Evolutionary conservation across 2,329 filamentous ascomycete species (phyloP), one percentile per base, ranked within the genome.

Genomic region (Sporothrix brasiliensis): DNA sequence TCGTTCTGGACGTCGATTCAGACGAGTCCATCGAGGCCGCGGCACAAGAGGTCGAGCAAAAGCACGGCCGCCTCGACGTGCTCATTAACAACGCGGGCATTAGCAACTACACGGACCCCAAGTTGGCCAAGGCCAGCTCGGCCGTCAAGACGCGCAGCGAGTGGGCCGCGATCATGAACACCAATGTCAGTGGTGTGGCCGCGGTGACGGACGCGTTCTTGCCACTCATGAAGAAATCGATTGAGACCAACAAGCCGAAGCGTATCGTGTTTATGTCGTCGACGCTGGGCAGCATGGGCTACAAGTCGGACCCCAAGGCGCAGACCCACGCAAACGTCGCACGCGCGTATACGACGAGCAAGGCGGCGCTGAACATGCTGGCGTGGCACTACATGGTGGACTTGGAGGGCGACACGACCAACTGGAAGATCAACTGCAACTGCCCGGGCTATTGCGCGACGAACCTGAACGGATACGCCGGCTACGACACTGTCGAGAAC

Each of bases 1-100:
- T 83, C 5, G 75, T 78, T 39, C 79, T 85, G 19, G 82, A 85
- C 73, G 74, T 84, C 9, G 79, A 77, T 41, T 78, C 77, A 44
- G 81, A 84, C 69, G 76, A 77, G 4, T 81, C 81, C 50, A 82
- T 85, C 73, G 71, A 67, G 14, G 68, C 52, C 3, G 81, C 81
- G 7, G 80, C 77, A 9, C 70, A 75, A 4, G 69, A 72, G 0
- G 77, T 79, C n/a, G 69, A 72, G 3, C 63, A 69, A 10, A 74
- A 74, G 14, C 75, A 80, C 74, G 80, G 80, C 19, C 78, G 75
- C 21, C 74, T 78, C 11, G 78, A 78, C 67, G 78, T 78, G 7
- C 75, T 79, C 47, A 70, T 79, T 73, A 78, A 79, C 75, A 79
- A 78, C 56, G 78, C 77, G 24, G 77, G 72, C 50, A 74, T 76